These are phyloP conservation scores for Rhodotorula sp. DNA, from an alignment of 1,284 basidiomycete species.

Conservation along the genomic window DNA sequence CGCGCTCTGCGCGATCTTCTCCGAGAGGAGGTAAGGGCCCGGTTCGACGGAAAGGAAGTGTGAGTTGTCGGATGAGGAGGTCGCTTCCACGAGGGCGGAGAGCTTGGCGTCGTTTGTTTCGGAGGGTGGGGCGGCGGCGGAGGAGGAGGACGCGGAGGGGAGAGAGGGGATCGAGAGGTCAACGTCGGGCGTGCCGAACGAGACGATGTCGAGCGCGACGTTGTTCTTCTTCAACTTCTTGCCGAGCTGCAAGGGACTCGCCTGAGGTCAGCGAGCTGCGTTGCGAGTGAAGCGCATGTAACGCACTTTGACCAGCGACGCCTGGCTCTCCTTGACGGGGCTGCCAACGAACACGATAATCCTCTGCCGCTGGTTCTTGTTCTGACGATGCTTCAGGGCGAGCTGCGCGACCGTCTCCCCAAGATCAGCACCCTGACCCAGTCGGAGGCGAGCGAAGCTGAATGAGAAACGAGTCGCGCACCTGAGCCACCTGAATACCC, in stretches of 20 bases:
- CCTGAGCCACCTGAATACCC: conserved; percentile 84
- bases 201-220: conserved; percentile 87
- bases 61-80: conserved; percentile 72
- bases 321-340: conserved; percentile 58
- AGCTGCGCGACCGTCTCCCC: conserved; percentile 52
- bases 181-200: conserved; percentile 56
- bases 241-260: conserved; percentile 63
- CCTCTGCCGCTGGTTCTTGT: conserved; percentile 95
- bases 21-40: conserved; percentile 60
- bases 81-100: conserved; percentile 71
- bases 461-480: conserved; percentile 6
- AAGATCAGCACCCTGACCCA: not conserved
- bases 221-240: conserved; percentile 99
- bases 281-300: not conserved
- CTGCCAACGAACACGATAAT: conserved; percentile 92
- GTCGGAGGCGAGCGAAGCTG: not conserved
- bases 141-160: conserved; percentile 10
- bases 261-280: not conserved
- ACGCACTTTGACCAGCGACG: conserved; percentile 40
- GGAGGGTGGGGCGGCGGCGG: conserved; percentile 49
- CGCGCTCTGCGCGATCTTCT: conserved; percentile 48
- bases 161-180: conserved; percentile 27
- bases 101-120: conserved; percentile 61
- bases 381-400: conserved; percentile 94
- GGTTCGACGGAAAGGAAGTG: conserved; percentile 75